Percentiles rank a stretch among this genome's conserved stretches.
phyloP scores from a whole-genome alignment of 2,329 filamentous ascomycete genomes.

The Orbilia javanica region DNA sequence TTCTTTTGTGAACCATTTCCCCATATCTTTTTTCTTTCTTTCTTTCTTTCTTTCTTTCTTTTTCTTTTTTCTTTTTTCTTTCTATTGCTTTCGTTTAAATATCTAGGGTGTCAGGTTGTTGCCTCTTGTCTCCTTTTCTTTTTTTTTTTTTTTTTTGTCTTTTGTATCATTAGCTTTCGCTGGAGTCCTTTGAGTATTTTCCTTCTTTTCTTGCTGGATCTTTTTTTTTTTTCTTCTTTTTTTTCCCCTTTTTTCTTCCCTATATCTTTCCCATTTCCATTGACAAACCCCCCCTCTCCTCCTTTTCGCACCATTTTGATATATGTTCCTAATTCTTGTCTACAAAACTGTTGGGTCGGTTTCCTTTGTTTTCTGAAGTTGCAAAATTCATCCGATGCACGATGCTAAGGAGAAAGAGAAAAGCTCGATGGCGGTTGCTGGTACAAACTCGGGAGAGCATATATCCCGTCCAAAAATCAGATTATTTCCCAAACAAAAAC shows the following conservation, averaged over 20 bases:
- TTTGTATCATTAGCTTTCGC: conserved; percentile 48
- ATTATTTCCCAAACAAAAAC: background rate
- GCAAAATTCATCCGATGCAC: conserved; percentile 5
- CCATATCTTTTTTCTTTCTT: conserved; percentile 14
- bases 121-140: conserved; percentile 21
- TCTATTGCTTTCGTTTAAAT: background rate
- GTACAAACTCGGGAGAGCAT: conserved; percentile 7
- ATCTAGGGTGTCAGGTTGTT: conserved; percentile 5
- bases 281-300: background rate
- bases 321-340: conserved; percentile 39
- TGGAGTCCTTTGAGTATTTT: conserved; percentile 16
- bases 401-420: background rate
- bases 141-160: conserved; percentile 32
- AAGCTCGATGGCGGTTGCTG: background rate
- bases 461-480: conserved; percentile 6
- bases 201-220: no score
- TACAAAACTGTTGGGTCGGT: conserved; percentile 2
- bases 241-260: background rate
- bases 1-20: conserved; percentile 37
- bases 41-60: background rate
- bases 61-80: background rate
- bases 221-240: no score
- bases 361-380: conserved; percentile 5
- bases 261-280: background rate
- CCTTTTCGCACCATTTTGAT: background rate